A percentile compares a stretch with the other conserved stretches of the same genome.
Conservation (phyloP, 164 flowering plant genomes). For the Nymphaea thermarum region DNA sequence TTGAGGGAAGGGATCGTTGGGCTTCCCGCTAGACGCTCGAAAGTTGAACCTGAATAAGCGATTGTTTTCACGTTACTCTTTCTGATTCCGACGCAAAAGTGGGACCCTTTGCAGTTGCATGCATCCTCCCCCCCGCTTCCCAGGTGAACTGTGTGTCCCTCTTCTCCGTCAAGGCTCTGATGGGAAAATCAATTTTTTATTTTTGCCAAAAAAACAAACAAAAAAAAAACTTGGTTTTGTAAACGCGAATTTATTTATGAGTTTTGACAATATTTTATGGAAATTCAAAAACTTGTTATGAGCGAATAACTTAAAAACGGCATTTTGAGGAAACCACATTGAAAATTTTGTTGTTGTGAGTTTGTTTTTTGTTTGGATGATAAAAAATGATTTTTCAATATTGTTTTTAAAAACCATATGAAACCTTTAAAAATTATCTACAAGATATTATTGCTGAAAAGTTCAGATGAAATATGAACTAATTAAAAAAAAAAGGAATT, state of each 20-base stretch:
- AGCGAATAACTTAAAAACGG: not conserved
- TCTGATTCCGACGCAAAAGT: not conserved
- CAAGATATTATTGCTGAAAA: too few relatives aligned
- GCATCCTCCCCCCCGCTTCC: not conserved
- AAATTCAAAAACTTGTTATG: not conserved
- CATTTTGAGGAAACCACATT: too few relatives aligned
- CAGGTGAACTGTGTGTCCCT: not conserved
- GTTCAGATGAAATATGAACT: too few relatives aligned
- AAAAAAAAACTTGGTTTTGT: not conserved
- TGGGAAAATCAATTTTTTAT: not conserved
- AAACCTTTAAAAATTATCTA: too few relatives aligned
- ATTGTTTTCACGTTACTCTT: not conserved
- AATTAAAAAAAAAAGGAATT: too few relatives aligned
- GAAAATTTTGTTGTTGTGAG: too few relatives aligned
- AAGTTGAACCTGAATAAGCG: too few relatives aligned
- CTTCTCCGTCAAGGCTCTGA: not conserved
- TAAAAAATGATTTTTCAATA: too few relatives aligned
- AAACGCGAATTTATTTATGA: not conserved
- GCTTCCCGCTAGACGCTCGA: too few relatives aligned
- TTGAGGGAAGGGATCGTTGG: too few relatives aligned
- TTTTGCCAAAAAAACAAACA: not conserved
- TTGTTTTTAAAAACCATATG: too few relatives aligned
- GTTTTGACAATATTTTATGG: not conserved
- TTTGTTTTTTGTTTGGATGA: too few relatives aligned
- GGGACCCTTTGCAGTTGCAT: not conserved